phyloP scores from a whole-genome alignment of 2,329 filamentous ascomycete genomes.

The Akanthomyces muscarius region DNA sequence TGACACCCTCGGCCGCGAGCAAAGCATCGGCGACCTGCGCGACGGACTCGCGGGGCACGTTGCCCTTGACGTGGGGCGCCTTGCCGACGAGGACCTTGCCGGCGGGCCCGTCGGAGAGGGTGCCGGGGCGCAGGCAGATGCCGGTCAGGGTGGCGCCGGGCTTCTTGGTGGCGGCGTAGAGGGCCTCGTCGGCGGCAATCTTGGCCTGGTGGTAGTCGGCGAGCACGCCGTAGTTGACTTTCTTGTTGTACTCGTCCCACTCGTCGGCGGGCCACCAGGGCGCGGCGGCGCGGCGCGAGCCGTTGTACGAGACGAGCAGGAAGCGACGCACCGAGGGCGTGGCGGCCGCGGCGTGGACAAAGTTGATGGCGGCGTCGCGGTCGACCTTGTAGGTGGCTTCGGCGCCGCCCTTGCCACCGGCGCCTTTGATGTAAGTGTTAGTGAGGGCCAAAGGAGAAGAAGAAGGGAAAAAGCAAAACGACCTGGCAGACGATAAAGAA shows the following conservation, averaged over 20 bases:
- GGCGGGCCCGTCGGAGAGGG: conserved; percentile 46
- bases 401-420: conserved; percentile 56
- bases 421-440: conserved; percentile 35
- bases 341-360: conserved; percentile 55
- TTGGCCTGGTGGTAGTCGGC: conserved; percentile 58
- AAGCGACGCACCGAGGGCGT: conserved; percentile 55
- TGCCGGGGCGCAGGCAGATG: conserved; percentile 52
- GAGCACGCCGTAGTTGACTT: conserved; percentile 37
- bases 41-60: conserved; percentile 54
- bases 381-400: conserved; percentile 56
- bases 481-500: too few species aligned
- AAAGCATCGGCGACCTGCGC: conserved; percentile 54
- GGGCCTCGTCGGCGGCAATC: conserved; percentile 54
- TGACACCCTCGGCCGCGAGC: conserved; percentile 45
- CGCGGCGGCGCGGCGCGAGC: conserved; percentile 48
- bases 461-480: too few species aligned
- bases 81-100: conserved; percentile 46
- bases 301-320: conserved; percentile 60
- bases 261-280: conserved; percentile 52
- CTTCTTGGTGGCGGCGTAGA: conserved; percentile 46
- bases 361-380: conserved; percentile 59
- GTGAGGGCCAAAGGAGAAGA: background rate
- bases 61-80: conserved; percentile 35
- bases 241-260: conserved; percentile 45
- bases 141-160: conserved; percentile 37